Evolutionary conservation across 352 stramenopile species (phyloP).

Genomic region (Nothophytophthora sp.): DNA sequence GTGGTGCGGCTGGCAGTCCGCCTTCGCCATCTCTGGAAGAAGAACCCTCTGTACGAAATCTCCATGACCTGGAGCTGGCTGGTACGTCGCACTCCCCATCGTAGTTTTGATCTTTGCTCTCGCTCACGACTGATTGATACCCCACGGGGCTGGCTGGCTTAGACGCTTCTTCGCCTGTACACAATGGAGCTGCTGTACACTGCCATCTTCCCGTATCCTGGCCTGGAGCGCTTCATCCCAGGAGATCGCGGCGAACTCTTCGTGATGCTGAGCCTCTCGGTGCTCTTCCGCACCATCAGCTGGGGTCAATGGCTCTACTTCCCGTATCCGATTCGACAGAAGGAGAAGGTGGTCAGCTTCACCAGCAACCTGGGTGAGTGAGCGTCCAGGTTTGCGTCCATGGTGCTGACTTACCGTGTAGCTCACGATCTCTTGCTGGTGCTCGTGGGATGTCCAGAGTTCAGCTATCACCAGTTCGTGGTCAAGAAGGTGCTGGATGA

Average conservation of each 20-base stretch:
- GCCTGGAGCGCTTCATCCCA: slow-evolving; percentile 37
- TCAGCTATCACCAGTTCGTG: slow-evolving; percentile 68
- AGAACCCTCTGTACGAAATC: not conserved
- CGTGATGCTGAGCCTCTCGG: slow-evolving; percentile 43
- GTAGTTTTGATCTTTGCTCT: not conserved
- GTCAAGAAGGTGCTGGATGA: slow-evolving; percentile 78
- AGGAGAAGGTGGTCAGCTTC: slow-evolving; percentile 64
- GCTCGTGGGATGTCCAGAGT: slow-evolving; percentile 29
- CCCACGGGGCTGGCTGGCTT: too few relatives aligned
- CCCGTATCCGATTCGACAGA: slow-evolving; percentile 69
- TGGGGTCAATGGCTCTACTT: slow-evolving; percentile 65
- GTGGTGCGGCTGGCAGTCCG: slow-evolving; percentile 17
- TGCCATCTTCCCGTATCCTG: slow-evolving; percentile 51
- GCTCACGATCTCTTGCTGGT: not conserved
- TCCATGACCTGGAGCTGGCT: slow-evolving; percentile 3
- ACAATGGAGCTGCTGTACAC: slow-evolving; percentile 40
- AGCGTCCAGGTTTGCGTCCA: not conserved
- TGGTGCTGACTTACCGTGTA: too few relatives aligned
- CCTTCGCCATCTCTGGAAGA: slow-evolving; percentile 21
- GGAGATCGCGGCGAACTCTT: slow-evolving; percentile 28
- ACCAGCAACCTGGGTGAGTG: slow-evolving; percentile 50
- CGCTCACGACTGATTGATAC: too few relatives aligned
- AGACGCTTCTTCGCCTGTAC: slow-evolving; percentile 17
- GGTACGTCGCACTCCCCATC: too few relatives aligned
- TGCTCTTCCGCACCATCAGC: slow-evolving; percentile 43